Percentiles rank a stretch among this genome's conserved stretches.
Evolutionary conservation across 2,329 filamentous ascomycete genomes (phyloP).

Genomic region (Alternaria sp.): DNA sequence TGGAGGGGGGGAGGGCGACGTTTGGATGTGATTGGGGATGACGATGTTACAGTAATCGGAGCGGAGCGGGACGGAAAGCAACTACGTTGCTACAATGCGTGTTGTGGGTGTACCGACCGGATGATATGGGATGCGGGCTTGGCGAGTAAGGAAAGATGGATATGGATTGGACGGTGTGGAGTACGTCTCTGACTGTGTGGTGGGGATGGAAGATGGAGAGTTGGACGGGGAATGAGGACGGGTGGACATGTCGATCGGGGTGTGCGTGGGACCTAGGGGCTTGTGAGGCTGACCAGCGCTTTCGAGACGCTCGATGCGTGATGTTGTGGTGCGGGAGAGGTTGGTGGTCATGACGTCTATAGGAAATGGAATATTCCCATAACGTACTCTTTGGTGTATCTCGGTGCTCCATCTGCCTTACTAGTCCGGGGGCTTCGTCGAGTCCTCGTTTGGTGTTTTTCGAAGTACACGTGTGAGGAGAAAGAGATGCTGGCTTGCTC

Average conservation of each 20-base stretch:
- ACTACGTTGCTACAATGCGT: background rate
- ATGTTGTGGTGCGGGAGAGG: background rate
- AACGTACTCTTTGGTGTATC: constrained; percentile 36
- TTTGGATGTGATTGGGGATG: background rate
- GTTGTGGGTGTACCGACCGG: background rate
- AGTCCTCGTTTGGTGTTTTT: constrained; percentile 46
- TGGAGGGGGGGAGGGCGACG: too few relatives aligned
- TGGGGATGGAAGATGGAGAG: background rate
- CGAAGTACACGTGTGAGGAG: constrained; percentile 48
- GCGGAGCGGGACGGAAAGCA: background rate
- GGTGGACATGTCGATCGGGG: constrained; percentile 1
- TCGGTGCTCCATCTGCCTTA: constrained; percentile 40
- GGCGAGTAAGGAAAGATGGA: background rate
- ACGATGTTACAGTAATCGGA: background rate
- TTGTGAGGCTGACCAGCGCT: background rate
- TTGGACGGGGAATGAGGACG: background rate
- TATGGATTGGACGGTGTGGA: background rate
- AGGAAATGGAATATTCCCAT: constrained; percentile 14
- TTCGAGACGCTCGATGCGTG: constrained; percentile 1
- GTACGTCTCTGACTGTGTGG: constrained; percentile 4
- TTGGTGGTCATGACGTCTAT: background rate
- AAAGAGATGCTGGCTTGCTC: constrained; percentile 51
- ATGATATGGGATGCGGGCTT: constrained; percentile 3
- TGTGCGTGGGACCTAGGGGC: background rate
- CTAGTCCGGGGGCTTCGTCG: constrained; percentile 40